Evolutionary conservation across 345 rosid species (phyloP), one percentile per base, ranked within the genome.

Genomic region (Populus alba): DNA sequence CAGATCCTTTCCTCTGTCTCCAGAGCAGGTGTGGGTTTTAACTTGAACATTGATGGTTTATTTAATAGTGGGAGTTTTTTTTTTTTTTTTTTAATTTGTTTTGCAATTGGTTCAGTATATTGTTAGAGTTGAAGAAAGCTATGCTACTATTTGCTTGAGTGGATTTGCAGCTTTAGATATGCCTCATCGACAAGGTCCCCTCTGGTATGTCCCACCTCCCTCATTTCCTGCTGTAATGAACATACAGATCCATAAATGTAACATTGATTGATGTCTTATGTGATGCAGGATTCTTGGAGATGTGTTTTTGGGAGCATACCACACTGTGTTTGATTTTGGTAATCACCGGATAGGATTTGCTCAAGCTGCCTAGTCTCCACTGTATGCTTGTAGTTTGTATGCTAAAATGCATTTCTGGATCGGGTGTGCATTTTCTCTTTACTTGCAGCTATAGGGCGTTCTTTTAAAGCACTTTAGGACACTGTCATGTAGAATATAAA

Each of bases 251-350:
- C 16, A 53, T 35, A n/a, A 72, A 16, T 53, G 22, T 27, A 18
- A 33, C 3, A 45, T 59, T 55, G 65, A 49, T 38, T 27, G 29
- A n/a, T 68, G 41, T 29, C 68, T 12, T 13, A 18, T 74, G 83
- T 83, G 88, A 18, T 74, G 83, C 85, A 90, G 93, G 91, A 80
- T 90, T 67, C 82, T 90, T 12, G 93, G 93, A 49, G 87, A 87
- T 53, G 77, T 80, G 45, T 90, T 90, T 82, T 51, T 90, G 82
- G 86, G 88, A 70, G 88, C 88, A 57, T 90, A 88, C 73, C 93
- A 90, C 75, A 82, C 93, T 4, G 87, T 88, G 37, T 90, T 88
- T 51, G 93, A 90, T 73, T 88, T 77, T 8, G 89, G 86, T 25
- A 90, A 88, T 76, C 82, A 69, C 59, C 79, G 83, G 55, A 41